A percentile compares a stretch with the other conserved stretches of the same genome.
These are phyloP conservation scores for Zelonia costaricensis DNA, from an alignment of 208 protist genomes.

Conservation along the genomic window DNA sequence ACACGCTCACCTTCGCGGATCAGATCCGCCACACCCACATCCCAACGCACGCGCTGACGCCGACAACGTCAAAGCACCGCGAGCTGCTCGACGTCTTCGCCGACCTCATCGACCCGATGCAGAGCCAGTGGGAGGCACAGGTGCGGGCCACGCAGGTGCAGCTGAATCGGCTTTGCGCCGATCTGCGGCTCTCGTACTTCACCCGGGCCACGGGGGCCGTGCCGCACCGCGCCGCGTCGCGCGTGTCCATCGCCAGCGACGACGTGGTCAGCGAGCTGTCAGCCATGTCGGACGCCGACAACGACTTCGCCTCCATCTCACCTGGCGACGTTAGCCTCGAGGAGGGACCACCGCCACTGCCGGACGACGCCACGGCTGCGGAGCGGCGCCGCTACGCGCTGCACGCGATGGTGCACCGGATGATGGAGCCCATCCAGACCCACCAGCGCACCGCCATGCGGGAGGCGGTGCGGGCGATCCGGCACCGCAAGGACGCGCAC, in stretches of 20 bases:
- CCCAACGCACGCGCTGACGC: constrained; percentile 56
- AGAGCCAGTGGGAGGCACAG: constrained; percentile 48
- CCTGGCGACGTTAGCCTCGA: constrained; percentile 22
- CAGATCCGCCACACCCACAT: constrained; percentile 81
- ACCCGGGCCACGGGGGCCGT: constrained; percentile 23
- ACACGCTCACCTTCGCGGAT: constrained; percentile 84
- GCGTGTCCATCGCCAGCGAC: constrained; percentile 16
- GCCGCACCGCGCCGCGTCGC: background rate
- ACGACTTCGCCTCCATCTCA: constrained; percentile 16
- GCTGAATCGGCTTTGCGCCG: constrained; percentile 71
- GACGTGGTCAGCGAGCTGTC: constrained; percentile 27
- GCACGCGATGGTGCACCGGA: constrained; percentile 29
- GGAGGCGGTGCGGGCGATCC: constrained; percentile 32
- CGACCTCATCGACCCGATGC: constrained; percentile 72
- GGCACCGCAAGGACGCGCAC: constrained; percentile 30
- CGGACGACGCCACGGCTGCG: constrained; percentile 8
- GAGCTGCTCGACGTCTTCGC: constrained; percentile 74
- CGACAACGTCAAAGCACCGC: constrained; percentile 37
- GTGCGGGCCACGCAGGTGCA: constrained; percentile 41
- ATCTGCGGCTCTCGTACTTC: constrained; percentile 70
- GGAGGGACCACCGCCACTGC: constrained; percentile 24
- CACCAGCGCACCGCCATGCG: constrained; percentile 42
- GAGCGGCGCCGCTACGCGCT: constrained; percentile 35
- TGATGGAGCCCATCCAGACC: constrained; percentile 29
- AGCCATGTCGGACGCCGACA: constrained; percentile 15